Evolutionary conservation across 345 rosid genomes (phyloP), one percentile per base, ranked within the genome.

Genomic region (Citrus reticulata): DNA sequence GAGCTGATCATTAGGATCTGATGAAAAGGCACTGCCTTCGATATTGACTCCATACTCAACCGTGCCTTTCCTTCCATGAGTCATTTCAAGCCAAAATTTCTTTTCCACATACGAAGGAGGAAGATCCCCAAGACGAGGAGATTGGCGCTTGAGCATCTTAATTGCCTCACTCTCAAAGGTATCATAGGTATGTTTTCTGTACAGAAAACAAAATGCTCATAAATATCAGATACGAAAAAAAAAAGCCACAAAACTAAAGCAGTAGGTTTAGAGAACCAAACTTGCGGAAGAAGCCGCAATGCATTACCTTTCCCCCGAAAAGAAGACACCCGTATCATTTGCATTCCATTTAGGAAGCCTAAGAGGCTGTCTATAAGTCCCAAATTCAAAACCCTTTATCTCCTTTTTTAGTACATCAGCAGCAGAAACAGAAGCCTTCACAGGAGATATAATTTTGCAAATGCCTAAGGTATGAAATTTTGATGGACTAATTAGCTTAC

Each of bases 11-110:
- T 75, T 65, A 64, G 86, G 86, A 76, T 86, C 77, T 46, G 88
- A 87, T 78, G 92, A 90, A 73, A 91, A 91, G 84, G 93, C 92
- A 72, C 85, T 86, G 54, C 95, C 95, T 29, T 91, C 93, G 68
- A 91, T 87, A 78, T 90, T 90, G 65, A 87, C 85, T 34, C 89
- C 95, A 86, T 91, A 91, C 81, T 90, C 91, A 77, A 90, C 93
- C 37, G 77, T 75, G 79, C 85, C 91, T 42, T 70, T 82, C 79
- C 70, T 85, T 57, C 92, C 93, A 75, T 82, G 77, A 64, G 85
- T 83, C 82, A 91, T 90, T 79, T 87, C 92, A 68, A 82, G 81
- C 95, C 95, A 91, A 82, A 86, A 91, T 81, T 86, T 85, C 80
- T 91, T 88, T 77, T 90, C 92, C 85, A 88, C 20, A 79, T 78